These are phyloP conservation scores for Withania somnifera DNA, from an alignment of 305 asterid genomes.

Conservation along the genomic window DNA sequence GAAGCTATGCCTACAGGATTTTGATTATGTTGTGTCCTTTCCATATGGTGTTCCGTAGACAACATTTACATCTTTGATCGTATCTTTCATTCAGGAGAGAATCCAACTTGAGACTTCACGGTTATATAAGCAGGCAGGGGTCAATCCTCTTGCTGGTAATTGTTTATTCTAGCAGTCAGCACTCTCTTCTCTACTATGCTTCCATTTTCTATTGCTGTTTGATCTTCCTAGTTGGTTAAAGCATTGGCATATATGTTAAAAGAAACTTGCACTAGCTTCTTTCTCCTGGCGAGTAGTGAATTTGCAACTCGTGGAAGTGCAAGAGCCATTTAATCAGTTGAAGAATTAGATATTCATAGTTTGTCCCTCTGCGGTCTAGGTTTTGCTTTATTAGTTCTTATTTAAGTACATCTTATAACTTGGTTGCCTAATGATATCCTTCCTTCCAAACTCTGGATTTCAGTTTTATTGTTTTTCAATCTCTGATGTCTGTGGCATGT, in stretches of 20 bases:
- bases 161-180: background rate
- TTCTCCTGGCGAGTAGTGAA: background rate
- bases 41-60: background rate
- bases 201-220: background rate
- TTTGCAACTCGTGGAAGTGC: background rate
- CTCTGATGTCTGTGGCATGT: background rate
- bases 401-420: background rate
- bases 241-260: background rate
- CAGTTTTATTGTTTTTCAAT: background rate
- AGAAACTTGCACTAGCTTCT: too few species aligned
- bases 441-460: background rate
- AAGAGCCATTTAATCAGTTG: background rate
- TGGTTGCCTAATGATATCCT: background rate
- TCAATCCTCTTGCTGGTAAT: slow-evolving; percentile 86
- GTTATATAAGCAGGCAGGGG: slow-evolving; percentile 75
- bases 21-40: background rate
- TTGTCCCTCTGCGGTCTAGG: background rate
- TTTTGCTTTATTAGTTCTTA: background rate
- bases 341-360: background rate
- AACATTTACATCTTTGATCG: slow-evolving; percentile 6
- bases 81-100: slow-evolving; percentile 62
- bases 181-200: background rate
- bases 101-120: slow-evolving; percentile 98
- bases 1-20: background rate
- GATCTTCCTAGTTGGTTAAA: background rate